Evolutionary conservation across 139 green algal species (phyloP).

Genomic region (Coccomyxa sp.): DNA sequence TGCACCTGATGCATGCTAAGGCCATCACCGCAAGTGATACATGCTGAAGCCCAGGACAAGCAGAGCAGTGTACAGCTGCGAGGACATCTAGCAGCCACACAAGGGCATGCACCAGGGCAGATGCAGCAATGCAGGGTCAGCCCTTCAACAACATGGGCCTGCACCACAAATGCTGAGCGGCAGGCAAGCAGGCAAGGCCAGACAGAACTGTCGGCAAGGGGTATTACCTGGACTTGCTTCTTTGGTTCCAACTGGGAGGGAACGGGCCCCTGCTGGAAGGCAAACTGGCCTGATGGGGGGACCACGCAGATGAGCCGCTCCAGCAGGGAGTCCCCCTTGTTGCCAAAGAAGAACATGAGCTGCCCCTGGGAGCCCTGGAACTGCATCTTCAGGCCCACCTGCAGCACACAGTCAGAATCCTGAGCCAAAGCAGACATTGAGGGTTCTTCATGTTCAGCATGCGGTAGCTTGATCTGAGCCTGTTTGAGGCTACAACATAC

Average conservation of each 20-base stretch:
- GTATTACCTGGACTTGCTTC: conserved; percentile 48
- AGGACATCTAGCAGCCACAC: too few species aligned
- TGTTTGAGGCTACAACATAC: too few species aligned
- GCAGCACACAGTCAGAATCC: conserved; percentile 1
- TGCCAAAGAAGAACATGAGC: conserved; percentile 84
- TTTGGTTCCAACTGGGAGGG: conserved; percentile 46
- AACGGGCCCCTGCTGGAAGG: conserved; percentile 36
- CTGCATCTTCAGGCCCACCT: conserved; percentile 81
- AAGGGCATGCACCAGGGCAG: neutral
- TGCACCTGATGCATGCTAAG: neutral
- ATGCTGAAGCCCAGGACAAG: too few species aligned
- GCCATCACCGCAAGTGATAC: too few species aligned
- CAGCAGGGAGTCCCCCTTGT: conserved; percentile 70
- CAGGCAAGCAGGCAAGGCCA: too few species aligned
- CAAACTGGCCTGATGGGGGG: conserved; percentile 36
- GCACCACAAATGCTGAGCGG: neutral
- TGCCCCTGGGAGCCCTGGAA: conserved; percentile 48
- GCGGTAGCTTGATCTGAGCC: too few species aligned
- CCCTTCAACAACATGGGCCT: too few species aligned
- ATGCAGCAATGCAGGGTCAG: too few species aligned
- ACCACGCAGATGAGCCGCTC: conserved; percentile 26
- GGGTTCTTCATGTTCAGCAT: too few species aligned
- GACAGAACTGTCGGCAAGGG: too few species aligned
- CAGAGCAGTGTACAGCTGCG: too few species aligned
- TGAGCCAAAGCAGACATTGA: neutral